These are phyloP conservation scores for Aspergillus transmontanensis DNA, from an alignment of 2,329 filamentous ascomycete species.

Conservation along the genomic window DNA sequence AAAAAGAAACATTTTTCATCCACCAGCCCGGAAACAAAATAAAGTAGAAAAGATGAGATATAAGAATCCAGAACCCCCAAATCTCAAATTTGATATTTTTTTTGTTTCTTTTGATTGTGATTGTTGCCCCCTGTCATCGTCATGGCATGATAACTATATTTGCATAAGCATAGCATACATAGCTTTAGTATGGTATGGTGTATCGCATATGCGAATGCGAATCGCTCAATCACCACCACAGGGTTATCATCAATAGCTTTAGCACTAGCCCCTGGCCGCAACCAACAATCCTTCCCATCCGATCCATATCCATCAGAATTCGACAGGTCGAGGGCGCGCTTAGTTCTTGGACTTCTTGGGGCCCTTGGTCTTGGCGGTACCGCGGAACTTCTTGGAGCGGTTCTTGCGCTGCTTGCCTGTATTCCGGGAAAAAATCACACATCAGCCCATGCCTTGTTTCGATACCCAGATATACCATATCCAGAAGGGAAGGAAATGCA, in stretches of 20 bases:
- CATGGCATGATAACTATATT: slow-evolving; percentile 14
- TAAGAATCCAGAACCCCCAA: slow-evolving; percentile 7
- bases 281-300: slow-evolving; percentile 19
- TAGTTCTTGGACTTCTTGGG: slow-evolving; percentile 90
- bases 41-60: slow-evolving; percentile 6
- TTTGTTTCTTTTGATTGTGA: slow-evolving; percentile 9
- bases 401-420: slow-evolving; percentile 99
- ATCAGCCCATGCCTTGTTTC: slow-evolving; percentile 3
- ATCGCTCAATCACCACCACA: slow-evolving; percentile 12
- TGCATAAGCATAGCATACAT: slow-evolving; percentile 13
- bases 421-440: slow-evolving; percentile 11
- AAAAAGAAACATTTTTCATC: slow-evolving; percentile 9
- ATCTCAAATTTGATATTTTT: slow-evolving; percentile 10
- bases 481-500: slow-evolving; percentile 49
- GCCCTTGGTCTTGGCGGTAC: slow-evolving; percentile 98
- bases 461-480: background rate
- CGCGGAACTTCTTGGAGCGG: slow-evolving; percentile 97
- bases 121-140: slow-evolving; percentile 12
- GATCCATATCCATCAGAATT: slow-evolving; percentile 21
- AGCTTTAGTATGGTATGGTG: slow-evolving; percentile 4
- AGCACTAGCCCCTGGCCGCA: slow-evolving; percentile 24
- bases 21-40: slow-evolving; percentile 2
- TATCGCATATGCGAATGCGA: slow-evolving; percentile 2
- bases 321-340: slow-evolving; percentile 42
- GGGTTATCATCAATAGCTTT: slow-evolving; percentile 24